Conservation (phyloP, 768 basidiomycete species). For the Rubroboletus satanas region DNA sequence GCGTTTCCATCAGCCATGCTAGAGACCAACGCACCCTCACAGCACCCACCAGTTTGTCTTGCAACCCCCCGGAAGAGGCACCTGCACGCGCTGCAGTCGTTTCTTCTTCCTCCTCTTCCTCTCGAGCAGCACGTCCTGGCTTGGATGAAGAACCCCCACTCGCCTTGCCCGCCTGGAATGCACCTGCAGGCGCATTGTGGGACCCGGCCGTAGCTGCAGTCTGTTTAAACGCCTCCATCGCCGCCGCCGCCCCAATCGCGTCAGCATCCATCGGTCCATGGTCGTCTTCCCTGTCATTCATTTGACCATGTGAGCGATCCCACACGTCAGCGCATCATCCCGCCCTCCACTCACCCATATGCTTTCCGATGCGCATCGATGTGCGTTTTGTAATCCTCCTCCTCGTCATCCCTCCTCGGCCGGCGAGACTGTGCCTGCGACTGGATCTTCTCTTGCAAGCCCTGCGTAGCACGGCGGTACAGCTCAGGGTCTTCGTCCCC, state of each 20-base stretch:
- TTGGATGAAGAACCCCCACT: neutral
- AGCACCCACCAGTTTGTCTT: constrained; percentile 29
- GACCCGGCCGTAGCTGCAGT: constrained; percentile 8
- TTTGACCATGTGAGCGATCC: neutral
- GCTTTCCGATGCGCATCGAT: constrained; percentile 30
- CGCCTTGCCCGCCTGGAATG: constrained; percentile 5
- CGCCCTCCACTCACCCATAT: constrained; percentile 24
- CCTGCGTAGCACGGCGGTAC: constrained; percentile 22
- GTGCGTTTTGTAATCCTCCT: constrained; percentile 17
- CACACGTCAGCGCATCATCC: neutral
- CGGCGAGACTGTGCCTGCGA: constrained; percentile 7
- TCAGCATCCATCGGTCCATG: constrained; percentile 27
- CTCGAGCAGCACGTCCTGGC: neutral
- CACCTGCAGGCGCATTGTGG: constrained; percentile 18
- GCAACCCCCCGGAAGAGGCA: constrained; percentile 17
- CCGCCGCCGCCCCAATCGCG: constrained; percentile 28
- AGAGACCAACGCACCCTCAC: neutral
- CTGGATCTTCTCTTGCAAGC: constrained; percentile 23
- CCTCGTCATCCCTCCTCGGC: neutral
- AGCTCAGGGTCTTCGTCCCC: constrained; percentile 16
- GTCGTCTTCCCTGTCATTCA: constrained; percentile 12
- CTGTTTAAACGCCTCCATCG: constrained; percentile 31
- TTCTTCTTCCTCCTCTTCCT: constrained; percentile 7
- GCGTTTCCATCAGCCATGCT: neutral
- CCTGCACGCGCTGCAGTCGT: neutral